phyloP scores from a whole-genome alignment of 208 protist species.

The Wallacemonas sp. region DNA sequence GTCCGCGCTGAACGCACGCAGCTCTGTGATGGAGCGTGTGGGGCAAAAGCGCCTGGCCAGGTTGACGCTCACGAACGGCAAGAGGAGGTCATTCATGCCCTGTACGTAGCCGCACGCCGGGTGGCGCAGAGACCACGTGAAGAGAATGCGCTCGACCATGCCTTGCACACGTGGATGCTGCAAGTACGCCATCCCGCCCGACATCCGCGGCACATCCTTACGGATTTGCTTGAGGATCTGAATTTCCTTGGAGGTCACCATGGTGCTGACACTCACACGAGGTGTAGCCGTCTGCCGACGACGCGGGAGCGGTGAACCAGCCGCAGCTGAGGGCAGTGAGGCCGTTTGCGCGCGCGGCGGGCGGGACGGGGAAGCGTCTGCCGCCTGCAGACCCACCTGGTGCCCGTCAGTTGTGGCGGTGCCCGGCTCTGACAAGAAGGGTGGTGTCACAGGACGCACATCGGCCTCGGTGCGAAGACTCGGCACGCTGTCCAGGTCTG shows the following conservation, averaged over 20 bases:
- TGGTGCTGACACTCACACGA: conserved; percentile 28
- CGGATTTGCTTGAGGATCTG: conserved; percentile 79
- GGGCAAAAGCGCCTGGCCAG: conserved; percentile 51
- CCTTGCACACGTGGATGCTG: conserved; percentile 59
- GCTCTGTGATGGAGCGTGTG: conserved; percentile 43
- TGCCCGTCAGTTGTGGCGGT: too few relatives aligned
- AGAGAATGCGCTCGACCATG: conserved; percentile 89
- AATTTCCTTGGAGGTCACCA: conserved; percentile 46
- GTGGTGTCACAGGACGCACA: too few relatives aligned
- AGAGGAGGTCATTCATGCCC: conserved; percentile 93
- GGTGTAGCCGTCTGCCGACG: not conserved
- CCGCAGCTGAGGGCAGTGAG: not conserved
- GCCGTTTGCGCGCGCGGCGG: not conserved
- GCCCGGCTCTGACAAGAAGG: too few relatives aligned
- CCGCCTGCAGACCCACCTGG: too few relatives aligned
- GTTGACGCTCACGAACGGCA: conserved; percentile 90
- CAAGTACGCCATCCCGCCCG: conserved; percentile 60
- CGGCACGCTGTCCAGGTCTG: too few relatives aligned
- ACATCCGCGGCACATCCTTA: conserved; percentile 90
- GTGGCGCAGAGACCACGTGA: conserved; percentile 92
- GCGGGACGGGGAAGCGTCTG: too few relatives aligned
- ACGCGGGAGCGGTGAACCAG: not conserved
- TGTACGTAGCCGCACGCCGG: conserved; percentile 94
- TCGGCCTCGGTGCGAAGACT: too few relatives aligned
- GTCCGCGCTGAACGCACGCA: conserved; percentile 32